Evolutionary conservation across 805 yeast species (phyloP).

Genomic region (Candida awuae): DNA sequence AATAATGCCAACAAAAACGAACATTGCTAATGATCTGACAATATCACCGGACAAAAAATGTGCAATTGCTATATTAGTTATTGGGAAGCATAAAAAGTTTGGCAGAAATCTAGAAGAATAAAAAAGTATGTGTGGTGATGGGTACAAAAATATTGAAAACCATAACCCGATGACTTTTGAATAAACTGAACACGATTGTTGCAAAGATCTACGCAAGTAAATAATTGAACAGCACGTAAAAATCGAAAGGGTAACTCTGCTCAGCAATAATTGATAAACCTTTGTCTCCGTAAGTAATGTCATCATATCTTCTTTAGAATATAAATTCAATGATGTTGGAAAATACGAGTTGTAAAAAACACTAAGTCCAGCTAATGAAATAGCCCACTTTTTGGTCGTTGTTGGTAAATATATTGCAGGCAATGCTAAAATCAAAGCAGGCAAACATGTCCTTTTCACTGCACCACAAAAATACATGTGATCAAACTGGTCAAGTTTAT

Average conservation of each 20-base stretch:
- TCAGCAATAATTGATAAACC: conserved; percentile 43
- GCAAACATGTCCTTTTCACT: conserved; percentile 80
- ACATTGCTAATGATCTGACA: conserved; percentile 40
- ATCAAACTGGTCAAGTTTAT: conserved; percentile 46
- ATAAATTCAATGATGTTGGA: conserved; percentile 1
- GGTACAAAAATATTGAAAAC: conserved; percentile 49
- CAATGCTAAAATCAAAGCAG: conserved; percentile 48
- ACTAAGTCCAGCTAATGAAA: conserved; percentile 2
- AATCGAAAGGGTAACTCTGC: conserved; percentile 56
- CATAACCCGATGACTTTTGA: conserved; percentile 36
- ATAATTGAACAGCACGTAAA: conserved; percentile 35
- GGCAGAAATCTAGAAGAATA: conserved; percentile 84
- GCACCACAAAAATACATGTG: conserved; percentile 79
- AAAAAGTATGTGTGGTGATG: conserved; percentile 74
- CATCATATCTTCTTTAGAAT: background rate
- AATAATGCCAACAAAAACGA: conserved; percentile 56
- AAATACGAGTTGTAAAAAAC: background rate
- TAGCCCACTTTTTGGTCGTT: conserved; percentile 5
- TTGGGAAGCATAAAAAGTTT: conserved; percentile 76
- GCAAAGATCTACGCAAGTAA: conserved; percentile 38
- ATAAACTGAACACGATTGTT: conserved; percentile 18
- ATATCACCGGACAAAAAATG: conserved; percentile 42
- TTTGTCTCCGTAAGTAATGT: conserved; percentile 27
- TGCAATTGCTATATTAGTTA: conserved; percentile 50
- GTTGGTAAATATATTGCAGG: conserved; percentile 25